Conservation (phyloP, 2,329 filamentous ascomycete genomes). For the Microcyclospora tardicrescens region DNA sequence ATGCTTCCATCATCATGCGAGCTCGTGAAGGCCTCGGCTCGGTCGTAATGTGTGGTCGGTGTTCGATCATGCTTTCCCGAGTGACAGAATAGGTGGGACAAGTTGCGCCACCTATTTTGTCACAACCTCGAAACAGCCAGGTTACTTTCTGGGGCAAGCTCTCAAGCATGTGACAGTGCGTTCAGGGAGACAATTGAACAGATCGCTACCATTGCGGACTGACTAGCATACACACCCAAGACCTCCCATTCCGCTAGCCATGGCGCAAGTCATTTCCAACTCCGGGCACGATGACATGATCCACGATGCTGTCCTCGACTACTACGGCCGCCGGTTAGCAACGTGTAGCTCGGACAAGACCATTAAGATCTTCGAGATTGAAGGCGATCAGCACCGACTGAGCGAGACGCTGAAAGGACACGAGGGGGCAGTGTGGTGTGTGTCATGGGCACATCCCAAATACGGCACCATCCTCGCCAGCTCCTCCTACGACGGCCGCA, state of each 20-base stretch:
- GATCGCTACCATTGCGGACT: not conserved
- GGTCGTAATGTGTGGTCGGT: no score
- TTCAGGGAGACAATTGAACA: not conserved
- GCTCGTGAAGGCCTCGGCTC: no score
- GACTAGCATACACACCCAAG: conserved; percentile 3
- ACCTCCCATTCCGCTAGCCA: conserved; percentile 20
- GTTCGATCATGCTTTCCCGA: no score
- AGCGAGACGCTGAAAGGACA: conserved; percentile 41
- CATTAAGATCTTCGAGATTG: conserved; percentile 98
- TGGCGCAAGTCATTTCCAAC: conserved; percentile 68
- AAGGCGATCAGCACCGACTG: conserved; percentile 57
- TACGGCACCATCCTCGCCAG: conserved; percentile 96
- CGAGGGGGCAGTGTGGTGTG: conserved; percentile 94
- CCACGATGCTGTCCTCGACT: conserved; percentile 97
- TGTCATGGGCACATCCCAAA: conserved; percentile 96
- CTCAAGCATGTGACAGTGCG: no score
- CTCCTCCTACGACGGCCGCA: conserved; percentile 92
- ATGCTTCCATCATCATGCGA: no score
- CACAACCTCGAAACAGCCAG: no score
- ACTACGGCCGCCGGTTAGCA: conserved; percentile 90
- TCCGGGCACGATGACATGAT: conserved; percentile 98
- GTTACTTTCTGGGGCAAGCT: no score
- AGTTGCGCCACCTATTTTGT: no score
- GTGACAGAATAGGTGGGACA: no score
- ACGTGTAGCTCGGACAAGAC: conserved; percentile 97